Evolutionary conservation across 805 yeast genomes (phyloP).

Genomic region (Candida boleticola): DNA sequence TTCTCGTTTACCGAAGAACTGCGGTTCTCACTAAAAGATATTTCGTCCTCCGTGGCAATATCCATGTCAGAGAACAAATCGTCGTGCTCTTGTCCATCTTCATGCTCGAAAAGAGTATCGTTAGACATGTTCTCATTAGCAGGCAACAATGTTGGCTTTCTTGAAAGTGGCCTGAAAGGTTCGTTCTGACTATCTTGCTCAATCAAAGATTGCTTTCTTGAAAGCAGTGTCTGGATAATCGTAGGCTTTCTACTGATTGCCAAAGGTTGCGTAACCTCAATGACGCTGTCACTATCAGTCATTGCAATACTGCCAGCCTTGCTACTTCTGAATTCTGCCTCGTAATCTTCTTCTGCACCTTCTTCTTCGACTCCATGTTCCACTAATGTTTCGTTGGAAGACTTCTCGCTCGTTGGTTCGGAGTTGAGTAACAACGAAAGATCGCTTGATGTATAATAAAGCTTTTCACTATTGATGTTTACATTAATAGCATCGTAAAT

Average conservation of each 20-base stretch:
- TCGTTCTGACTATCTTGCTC: background rate
- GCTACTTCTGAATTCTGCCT: too few species aligned
- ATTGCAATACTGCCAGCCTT: background rate
- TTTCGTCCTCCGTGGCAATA: background rate
- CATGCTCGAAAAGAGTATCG: conserved; percentile 11
- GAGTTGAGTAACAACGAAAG: conserved; percentile 18
- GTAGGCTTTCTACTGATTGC: conserved; percentile 6
- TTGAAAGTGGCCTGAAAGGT: conserved; percentile 8
- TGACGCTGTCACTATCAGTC: background rate
- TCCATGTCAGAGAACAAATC: background rate
- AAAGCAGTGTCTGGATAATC: background rate
- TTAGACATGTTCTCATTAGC: conserved; percentile 8
- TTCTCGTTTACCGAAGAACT: background rate
- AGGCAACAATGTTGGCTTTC: conserved; percentile 7
- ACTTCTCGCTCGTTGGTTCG: conserved; percentile 3
- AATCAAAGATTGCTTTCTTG: background rate
- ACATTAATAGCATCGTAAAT: conserved; percentile 30
- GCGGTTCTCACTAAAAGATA: background rate
- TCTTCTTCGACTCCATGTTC: conserved; percentile 8
- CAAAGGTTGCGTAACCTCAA: conserved; percentile 11
- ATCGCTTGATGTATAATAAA: conserved; percentile 31
- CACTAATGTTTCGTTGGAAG: conserved; percentile 18
- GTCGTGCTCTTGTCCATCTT: background rate
- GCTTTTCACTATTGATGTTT: conserved; percentile 18
- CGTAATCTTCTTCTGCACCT: background rate